Evolutionary conservation across 2,329 filamentous ascomycete genomes (phyloP).

Genomic region (Colletotrichum lupini): DNA sequence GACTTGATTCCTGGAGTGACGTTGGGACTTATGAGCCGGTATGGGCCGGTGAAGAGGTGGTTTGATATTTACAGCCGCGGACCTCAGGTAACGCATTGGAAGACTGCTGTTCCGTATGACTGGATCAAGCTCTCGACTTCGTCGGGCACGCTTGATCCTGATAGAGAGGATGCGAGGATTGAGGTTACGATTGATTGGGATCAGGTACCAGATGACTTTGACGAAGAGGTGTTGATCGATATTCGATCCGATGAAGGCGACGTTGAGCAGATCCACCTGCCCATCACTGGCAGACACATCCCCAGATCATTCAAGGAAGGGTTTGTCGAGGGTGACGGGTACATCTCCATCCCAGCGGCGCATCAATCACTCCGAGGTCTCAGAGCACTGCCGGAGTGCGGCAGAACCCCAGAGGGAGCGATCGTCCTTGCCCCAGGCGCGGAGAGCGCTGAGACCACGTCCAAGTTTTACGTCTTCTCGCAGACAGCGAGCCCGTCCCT

Average conservation of each 20-base stretch:
- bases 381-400: slow-evolving; percentile 44
- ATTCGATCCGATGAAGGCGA: slow-evolving; percentile 48
- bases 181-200: slow-evolving; percentile 47
- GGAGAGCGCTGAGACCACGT: slow-evolving; percentile 40
- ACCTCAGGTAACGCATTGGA: slow-evolving; percentile 44
- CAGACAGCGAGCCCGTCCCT: slow-evolving; percentile 39
- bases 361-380: slow-evolving; percentile 36
- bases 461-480: slow-evolving; percentile 46
- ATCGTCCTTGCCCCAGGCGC: slow-evolving; percentile 36
- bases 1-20: slow-evolving; percentile 45
- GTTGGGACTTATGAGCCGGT: slow-evolving; percentile 45
- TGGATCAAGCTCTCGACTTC: slow-evolving; percentile 45
- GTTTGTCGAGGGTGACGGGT: slow-evolving; percentile 47
- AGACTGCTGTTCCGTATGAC: slow-evolving; percentile 44
- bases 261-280: slow-evolving; percentile 49
- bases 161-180: slow-evolving; percentile 45
- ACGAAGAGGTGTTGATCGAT: slow-evolving; percentile 54
- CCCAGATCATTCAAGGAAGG: slow-evolving; percentile 47
- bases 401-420: slow-evolving; percentile 39
- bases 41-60: slow-evolving; percentile 44
- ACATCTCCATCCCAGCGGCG: slow-evolving; percentile 47
- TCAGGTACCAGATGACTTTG: slow-evolving; percentile 49
- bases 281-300: slow-evolving; percentile 36
- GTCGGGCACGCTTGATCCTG: slow-evolving; percentile 44
- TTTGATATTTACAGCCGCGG: slow-evolving; percentile 51